Evolutionary conservation across 257 asterid species (phyloP).

Genomic region (Cruciata laevipes): DNA sequence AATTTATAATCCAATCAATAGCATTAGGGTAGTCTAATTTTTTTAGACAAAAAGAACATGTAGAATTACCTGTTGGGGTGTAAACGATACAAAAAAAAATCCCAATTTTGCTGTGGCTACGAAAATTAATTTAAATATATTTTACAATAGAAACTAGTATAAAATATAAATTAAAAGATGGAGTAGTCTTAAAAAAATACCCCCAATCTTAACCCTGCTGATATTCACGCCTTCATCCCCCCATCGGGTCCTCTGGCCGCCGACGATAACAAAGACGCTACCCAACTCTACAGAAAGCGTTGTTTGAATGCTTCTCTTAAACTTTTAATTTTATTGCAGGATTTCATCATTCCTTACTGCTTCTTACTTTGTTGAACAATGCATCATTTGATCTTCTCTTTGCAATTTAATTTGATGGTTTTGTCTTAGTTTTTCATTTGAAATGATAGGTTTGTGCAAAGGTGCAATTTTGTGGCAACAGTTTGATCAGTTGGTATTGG

Average conservation of each 20-base stretch:
- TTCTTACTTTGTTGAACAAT: neutral
- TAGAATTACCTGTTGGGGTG: no score
- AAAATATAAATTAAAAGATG: no score
- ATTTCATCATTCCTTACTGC: neutral
- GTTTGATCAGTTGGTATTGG: neutral
- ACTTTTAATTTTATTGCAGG: neutral
- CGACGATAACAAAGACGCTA: slow-evolving; percentile 1
- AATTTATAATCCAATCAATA: no score
- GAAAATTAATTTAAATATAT: no score
- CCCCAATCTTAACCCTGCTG: slow-evolving; percentile 11
- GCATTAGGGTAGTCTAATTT: no score
- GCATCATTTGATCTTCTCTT: neutral
- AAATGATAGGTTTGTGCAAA: neutral
- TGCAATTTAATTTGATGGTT: neutral
- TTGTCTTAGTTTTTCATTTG: neutral
- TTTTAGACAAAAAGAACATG: no score
- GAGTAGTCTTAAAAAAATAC: neutral
- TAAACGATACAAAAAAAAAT: no score
- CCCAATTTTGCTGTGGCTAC: no score
- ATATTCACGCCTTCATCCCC: slow-evolving; percentile 13
- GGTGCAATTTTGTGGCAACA: neutral
- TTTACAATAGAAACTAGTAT: no score
- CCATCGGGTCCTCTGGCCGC: neutral
- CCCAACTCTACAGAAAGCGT: slow-evolving; percentile 2
- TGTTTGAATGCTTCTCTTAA: neutral